phyloP scores from a whole-genome alignment of 2,329 filamentous ascomycete species.

The Tolypocladium nubicola region DNA sequence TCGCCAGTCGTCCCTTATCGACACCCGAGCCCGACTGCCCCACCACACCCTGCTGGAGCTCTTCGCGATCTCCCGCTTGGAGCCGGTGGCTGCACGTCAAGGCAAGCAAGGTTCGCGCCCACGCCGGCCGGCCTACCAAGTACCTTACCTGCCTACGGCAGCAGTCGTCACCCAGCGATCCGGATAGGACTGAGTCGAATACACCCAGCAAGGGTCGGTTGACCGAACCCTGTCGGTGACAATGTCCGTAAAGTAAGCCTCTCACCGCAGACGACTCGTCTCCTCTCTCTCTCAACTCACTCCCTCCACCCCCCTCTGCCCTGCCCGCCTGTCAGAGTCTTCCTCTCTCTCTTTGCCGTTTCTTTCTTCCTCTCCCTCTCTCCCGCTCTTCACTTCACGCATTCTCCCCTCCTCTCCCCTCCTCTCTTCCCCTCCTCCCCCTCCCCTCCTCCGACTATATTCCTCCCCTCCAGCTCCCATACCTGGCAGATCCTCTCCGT shows the following conservation, averaged over 20 bases:
- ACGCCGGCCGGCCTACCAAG: background rate
- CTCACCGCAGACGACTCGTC: constrained; percentile 4
- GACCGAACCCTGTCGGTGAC: constrained; percentile 24
- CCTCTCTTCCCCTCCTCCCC: background rate
- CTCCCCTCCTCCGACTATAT: background rate
- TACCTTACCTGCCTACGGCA: background rate
- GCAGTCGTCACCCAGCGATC: constrained; percentile 7
- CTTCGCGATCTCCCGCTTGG: background rate
- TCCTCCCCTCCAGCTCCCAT: background rate
- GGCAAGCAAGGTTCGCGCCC: background rate
- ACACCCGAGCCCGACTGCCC: constrained; percentile 1
- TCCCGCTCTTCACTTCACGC: background rate
- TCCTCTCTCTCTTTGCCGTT: constrained; percentile 4
- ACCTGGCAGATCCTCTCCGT: constrained; percentile 6
- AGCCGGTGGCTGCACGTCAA: background rate
- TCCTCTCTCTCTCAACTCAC: constrained; percentile 5
- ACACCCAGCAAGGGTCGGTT: constrained; percentile 16
- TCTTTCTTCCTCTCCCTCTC: constrained; percentile 6
- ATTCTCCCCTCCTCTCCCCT: background rate
- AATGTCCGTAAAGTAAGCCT: constrained; percentile 47
- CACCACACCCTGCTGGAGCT: background rate
- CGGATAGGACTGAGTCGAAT: constrained; percentile 7
- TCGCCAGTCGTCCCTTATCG: background rate
- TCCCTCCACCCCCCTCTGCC: background rate
- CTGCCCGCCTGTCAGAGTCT: constrained; percentile 5